phyloP scores from a whole-genome alignment of 176 grass and related monocot genomes.

The Canna indica region DNA sequence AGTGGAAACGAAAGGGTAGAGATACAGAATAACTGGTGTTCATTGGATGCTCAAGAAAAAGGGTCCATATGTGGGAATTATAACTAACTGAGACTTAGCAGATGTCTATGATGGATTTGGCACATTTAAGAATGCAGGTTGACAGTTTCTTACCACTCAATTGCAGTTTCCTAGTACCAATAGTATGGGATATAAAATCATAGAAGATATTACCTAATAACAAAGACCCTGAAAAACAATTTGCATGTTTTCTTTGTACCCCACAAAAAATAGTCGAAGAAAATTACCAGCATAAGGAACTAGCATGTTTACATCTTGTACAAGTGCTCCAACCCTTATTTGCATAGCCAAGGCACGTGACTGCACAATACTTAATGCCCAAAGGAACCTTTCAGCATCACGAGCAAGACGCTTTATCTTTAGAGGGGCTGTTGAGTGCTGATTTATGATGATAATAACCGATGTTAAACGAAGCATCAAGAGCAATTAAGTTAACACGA shows the following conservation, averaged over 20 bases:
- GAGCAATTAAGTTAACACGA: conserved; percentile 19
- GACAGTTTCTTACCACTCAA: no score
- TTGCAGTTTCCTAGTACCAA: no score
- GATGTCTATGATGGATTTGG: no score
- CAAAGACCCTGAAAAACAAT: neutral
- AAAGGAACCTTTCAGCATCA: conserved; percentile 89
- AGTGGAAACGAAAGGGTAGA: neutral
- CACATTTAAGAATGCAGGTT: no score
- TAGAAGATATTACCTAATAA: neutral
- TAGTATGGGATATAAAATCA: no score
- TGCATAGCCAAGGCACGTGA: conserved; percentile 66
- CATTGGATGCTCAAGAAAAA: neutral
- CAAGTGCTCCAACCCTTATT: conserved; percentile 75
- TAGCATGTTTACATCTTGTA: conserved; percentile 75
- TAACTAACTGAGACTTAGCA: no score
- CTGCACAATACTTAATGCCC: conserved; percentile 73
- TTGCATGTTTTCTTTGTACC: neutral
- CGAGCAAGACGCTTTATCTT: conserved; percentile 82
- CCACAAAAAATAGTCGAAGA: conserved; percentile 14
- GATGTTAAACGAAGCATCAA: conserved; percentile 21
- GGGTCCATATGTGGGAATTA: neutral
- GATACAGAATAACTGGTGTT: neutral
- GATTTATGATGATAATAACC: conserved; percentile 26
- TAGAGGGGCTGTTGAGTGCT: conserved; percentile 66
- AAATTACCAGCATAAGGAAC: conserved; percentile 84